These are phyloP conservation scores for Phytophthora cactorum DNA, from an alignment of 352 stramenopile genomes.

Conservation along the genomic window DNA sequence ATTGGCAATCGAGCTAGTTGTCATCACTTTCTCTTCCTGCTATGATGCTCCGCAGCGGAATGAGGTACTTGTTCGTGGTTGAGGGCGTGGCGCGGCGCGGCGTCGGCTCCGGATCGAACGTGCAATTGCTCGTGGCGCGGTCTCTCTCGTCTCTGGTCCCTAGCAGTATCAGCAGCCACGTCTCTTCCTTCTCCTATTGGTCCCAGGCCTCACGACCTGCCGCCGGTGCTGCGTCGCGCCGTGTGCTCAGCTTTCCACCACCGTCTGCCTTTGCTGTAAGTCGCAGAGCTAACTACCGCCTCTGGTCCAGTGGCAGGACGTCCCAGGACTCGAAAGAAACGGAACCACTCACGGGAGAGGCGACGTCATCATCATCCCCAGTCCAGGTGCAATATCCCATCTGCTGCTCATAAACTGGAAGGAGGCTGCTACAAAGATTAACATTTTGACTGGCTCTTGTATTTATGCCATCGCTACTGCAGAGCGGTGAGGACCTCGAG, in stretches of 20 bases:
- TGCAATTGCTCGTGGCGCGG: constrained; percentile 7
- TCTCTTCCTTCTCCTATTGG: constrained; percentile 9
- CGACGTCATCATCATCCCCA: constrained; percentile 17
- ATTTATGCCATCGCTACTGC: constrained; percentile 1
- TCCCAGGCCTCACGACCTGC: constrained; percentile 2
- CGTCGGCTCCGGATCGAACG: background rate
- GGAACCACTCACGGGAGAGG: constrained; percentile 39
- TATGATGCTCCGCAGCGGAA: constrained; percentile 61
- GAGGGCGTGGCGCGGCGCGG: constrained; percentile 14
- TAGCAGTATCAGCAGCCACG: constrained; percentile 5
- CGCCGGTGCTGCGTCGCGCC: constrained; percentile 14
- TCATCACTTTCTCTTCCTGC: background rate
- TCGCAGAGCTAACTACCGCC: constrained; percentile 36
- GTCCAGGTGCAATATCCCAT: constrained; percentile 22
- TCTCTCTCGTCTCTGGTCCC: constrained; percentile 9
- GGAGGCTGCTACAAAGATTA: background rate
- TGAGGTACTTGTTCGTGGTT: constrained; percentile 54
- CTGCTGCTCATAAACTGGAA: background rate
- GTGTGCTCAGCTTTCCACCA: constrained; percentile 12
- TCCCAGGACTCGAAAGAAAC: constrained; percentile 42
- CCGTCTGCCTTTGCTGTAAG: constrained; percentile 14
- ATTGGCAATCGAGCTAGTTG: background rate
- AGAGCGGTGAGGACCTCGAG: constrained; percentile 12
- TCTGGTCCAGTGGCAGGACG: constrained; percentile 42
- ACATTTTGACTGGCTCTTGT: constrained; percentile 1